Evolutionary conservation across 2,329 filamentous ascomycete genomes (phyloP).

Genomic region (Ceratocystis alfenasii): DNA sequence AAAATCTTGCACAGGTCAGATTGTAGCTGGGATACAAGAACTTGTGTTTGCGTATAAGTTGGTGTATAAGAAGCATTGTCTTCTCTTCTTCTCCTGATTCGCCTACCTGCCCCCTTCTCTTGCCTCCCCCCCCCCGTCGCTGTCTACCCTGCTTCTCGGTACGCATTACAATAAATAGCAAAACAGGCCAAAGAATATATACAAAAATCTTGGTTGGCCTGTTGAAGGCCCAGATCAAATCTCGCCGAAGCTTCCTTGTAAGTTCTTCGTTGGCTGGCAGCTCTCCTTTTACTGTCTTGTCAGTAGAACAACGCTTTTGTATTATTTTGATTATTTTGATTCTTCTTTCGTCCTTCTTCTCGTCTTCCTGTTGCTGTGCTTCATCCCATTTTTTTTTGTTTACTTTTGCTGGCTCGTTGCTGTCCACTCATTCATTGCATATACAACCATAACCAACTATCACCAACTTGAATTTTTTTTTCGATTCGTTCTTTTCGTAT

Average conservation of each 20-base stretch:
- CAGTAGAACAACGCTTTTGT: not conserved
- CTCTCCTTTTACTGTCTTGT: conserved; percentile 2
- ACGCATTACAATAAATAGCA: not conserved
- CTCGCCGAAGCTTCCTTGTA: not conserved
- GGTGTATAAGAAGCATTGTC: not conserved
- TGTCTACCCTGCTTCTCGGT: not conserved
- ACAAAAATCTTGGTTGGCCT: not conserved
- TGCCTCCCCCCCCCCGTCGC: not conserved
- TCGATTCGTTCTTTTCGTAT: not conserved
- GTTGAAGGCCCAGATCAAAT: not conserved
- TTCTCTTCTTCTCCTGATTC: not conserved
- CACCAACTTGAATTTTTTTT: not conserved
- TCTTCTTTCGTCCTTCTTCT: not conserved
- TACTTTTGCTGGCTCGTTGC: not conserved
- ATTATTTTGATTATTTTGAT: not conserved
- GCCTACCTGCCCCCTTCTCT: not conserved
- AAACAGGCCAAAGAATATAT: not conserved
- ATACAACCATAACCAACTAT: not conserved
- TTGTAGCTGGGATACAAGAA: not conserved
- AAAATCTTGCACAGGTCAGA: not conserved
- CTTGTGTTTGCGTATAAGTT: not conserved
- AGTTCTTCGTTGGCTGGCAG: conserved; percentile 2
- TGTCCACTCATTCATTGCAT: not conserved
- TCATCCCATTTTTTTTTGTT: not conserved
- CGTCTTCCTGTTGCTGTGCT: not conserved